Base-by-base conservation (phyloP, 176 grass and related monocot species). In the Triticum urartu region DNA sequence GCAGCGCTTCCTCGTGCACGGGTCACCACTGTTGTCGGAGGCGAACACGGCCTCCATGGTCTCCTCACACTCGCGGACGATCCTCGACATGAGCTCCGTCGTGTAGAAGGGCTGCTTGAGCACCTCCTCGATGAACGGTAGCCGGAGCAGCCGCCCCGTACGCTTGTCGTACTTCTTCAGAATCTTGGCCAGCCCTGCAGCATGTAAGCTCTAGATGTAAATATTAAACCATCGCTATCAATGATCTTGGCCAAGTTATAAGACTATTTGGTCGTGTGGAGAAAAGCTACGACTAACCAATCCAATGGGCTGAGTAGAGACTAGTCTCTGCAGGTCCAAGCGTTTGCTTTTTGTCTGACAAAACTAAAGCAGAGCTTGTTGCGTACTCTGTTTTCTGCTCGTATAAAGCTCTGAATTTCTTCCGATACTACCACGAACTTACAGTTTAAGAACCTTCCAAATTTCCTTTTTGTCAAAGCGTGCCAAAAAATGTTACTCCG, bases 41-140 rank as follows among this genome's bases (percentile, higher is more conserved):
- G 82, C 25, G 71, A 98, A 93, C 18, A 93, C 34, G 13, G 85
- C 58, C 22, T 95, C 89, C 83, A 93, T 93, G 20, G 86, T 91
- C 7, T 39, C 36, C 86, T 98, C 93, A 40, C 95, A 98, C 11
- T 95, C 87, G 60, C 75, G 92, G 54, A 92, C 86, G 52, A 98
- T 83, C 74, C 85, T 83, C 20, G 93, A 95, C 56, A 95, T 84
- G 77, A 92, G 83, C 73, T 98, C 95, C 5, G 93, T 98, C 8
- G 81, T 90, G 87, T 95, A 98, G 91, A 98, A 98, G 54, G 93
- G 95, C 85, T 98, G 95, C 42, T 82, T 98, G 70, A 95, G 82
- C 52, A 93, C 87, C 71, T 90, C 90, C 42, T 90, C 83, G 33
- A 95, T 95, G 88, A 95, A 95, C 54, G 93, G 91, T 60, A 90